Evolutionary conservation across 306 rosid genomes (phyloP), one percentile per base, ranked within the genome.

Genomic region (Phaseolus lunatus): DNA sequence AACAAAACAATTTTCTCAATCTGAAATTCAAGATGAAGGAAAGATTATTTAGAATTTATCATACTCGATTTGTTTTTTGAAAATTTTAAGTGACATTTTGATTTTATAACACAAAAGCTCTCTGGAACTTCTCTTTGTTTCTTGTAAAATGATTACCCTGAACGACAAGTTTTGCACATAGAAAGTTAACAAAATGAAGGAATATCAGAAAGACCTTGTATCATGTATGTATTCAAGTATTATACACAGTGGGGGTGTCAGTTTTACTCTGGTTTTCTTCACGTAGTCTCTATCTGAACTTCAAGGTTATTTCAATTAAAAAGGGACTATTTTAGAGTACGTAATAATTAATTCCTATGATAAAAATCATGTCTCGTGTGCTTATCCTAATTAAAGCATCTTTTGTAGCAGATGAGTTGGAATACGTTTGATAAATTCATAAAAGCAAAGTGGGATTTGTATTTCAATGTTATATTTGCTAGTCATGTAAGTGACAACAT

Each of bases 1-100:
- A 96, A 96, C 16, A 96, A 83, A 74, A 96, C 99, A 67, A 91
- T 78, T 70, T 79, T 92, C 85, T 91, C 99, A 67, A 96, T 92
- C 99, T 96, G 85, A 70, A 64, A 80, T 56, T 77, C 75, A 65
- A 54, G 41, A 72, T 35, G 70, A 65, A 66, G 22, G 22, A 76
- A 82, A 63, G 11, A 58, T 63, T 26, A 26, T 15, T 52, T 50
- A 77, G 10, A 23, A 27, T 39, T 31, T 58, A 48, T 47, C 24
- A 20, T 37, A 48, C 52, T 52, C 23, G 44, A 19, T 14, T 23
- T 58, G 23, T 6, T 23, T 23, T 27, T 15, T 27, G 43, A 16
- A 22, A 43, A 44, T 20, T 39, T 19, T 41, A 31, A 44, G 26
- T 56, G 33, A 33, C 47, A 11, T 44, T 37, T 68, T 41, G 14